phyloP scores from a whole-genome alignment of 768 basidiomycete genomes.

The Lentinula boryana region DNA sequence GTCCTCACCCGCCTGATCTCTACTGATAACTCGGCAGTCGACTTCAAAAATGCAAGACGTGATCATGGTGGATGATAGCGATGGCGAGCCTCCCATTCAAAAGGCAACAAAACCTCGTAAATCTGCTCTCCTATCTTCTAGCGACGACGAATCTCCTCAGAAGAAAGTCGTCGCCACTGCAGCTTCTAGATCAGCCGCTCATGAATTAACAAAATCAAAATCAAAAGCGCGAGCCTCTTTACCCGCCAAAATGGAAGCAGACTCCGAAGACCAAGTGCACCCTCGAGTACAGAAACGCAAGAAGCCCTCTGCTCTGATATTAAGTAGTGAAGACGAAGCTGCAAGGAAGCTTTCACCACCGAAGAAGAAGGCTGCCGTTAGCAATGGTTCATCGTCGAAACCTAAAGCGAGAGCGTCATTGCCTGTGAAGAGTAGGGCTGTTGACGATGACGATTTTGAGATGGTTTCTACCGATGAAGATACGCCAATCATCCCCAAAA shows the following conservation, averaged over 20 bases:
- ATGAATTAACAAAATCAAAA: neutral
- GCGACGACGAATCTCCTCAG: neutral
- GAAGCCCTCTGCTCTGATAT: constrained; percentile 5
- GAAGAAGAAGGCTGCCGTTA: constrained; percentile 21
- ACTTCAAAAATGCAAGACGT: neutral
- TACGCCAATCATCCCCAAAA: neutral
- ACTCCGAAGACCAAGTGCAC: neutral
- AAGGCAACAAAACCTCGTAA: neutral
- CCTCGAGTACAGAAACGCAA: constrained; percentile 5
- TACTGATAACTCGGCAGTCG: neutral
- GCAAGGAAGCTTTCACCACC: constrained; percentile 8
- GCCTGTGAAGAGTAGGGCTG: neutral
- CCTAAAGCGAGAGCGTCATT: neutral
- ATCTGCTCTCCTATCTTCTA: neutral
- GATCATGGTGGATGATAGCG: constrained; percentile 3
- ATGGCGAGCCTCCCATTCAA: neutral
- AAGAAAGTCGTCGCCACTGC: neutral
- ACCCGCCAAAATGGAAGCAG: neutral
- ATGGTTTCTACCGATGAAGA: constrained; percentile 1
- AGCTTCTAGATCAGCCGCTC: neutral
- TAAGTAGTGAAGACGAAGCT: constrained; percentile 12
- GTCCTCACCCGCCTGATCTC: neutral
- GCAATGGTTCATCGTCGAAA: constrained; percentile 5
- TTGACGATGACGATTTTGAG: neutral
- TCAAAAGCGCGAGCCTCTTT: neutral